phyloP scores from a whole-genome alignment of 116 monocot genomes.

The Cymodocea nodosa region DNA sequence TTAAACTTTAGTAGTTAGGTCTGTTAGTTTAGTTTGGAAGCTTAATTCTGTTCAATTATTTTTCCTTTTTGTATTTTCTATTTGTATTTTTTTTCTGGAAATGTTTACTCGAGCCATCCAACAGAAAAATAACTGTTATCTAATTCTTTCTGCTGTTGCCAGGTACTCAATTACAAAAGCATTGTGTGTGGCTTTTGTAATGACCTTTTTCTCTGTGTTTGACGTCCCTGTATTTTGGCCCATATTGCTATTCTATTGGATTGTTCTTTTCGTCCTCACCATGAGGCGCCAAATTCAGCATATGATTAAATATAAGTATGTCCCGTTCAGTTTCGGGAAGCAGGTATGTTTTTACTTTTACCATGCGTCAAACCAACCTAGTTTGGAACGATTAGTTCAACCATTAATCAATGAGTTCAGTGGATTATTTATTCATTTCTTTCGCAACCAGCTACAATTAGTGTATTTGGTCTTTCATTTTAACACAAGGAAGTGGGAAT shows the following conservation, averaged over 20 bases:
- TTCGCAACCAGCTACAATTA: too few relatives aligned
- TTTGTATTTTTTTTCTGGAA: too few relatives aligned
- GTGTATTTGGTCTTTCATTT: too few relatives aligned
- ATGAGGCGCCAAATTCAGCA: slow-evolving; percentile 83
- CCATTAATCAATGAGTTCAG: too few relatives aligned
- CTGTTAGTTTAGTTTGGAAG: too few relatives aligned
- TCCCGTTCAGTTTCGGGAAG: slow-evolving; percentile 67
- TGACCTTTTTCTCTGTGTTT: slow-evolving; percentile 68
- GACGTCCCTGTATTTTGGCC: slow-evolving; percentile 96
- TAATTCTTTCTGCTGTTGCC: slow-evolving; percentile 4
- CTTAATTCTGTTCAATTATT: too few relatives aligned
- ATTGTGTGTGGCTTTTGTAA: slow-evolving; percentile 48
- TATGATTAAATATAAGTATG: slow-evolving; percentile 83
- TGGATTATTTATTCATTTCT: too few relatives aligned
- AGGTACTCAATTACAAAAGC: slow-evolving; percentile 88
- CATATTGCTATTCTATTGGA: slow-evolving; percentile 72
- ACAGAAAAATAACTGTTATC: background rate
- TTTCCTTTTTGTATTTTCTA: too few relatives aligned
- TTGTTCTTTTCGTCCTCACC: slow-evolving; percentile 57
- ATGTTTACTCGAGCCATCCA: too few relatives aligned
- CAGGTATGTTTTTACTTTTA: slow-evolving; percentile 26
- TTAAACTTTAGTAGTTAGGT: too few relatives aligned
- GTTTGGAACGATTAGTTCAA: background rate
- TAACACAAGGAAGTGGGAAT: too few relatives aligned
- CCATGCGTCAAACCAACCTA: background rate